Evolutionary conservation across 2,329 filamentous ascomycete genomes (phyloP).

Genomic region (Nothopassalora personata): DNA sequence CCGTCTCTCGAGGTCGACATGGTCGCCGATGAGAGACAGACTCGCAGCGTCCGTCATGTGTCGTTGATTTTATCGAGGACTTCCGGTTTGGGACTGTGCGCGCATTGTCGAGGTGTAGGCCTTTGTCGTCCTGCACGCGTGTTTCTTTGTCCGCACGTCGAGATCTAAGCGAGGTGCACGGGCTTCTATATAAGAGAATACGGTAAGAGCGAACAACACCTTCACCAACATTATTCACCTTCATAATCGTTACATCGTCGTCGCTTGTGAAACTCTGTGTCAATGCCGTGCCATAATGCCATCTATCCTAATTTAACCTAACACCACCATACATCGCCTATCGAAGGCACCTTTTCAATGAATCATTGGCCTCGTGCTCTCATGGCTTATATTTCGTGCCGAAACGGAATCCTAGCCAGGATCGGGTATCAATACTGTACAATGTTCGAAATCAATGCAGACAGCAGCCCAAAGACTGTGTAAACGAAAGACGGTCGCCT

Average conservation of each 20-base stretch:
- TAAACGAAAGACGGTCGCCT: background rate
- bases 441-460: constrained; percentile 2
- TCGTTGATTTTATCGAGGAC: background rate
- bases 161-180: background rate
- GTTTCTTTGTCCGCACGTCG: background rate
- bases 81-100: constrained; percentile 3
- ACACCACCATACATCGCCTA: background rate
- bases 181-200: background rate
- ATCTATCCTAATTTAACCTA: background rate
- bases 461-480: background rate
- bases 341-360: background rate
- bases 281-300: background rate
- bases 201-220: background rate
- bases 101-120: constrained; percentile 4
- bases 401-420: background rate
- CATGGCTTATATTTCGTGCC: constrained; percentile 17
- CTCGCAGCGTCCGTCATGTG: constrained; percentile 16
- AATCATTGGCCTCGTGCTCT: constrained; percentile 13
- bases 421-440: constrained; percentile 10
- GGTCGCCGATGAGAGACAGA: constrained; percentile 14
- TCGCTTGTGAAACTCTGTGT: background rate
- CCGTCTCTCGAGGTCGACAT: constrained; percentile 18
- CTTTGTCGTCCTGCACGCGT: constrained; percentile 1
- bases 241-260: background rate
- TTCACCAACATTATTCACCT: background rate